Percentiles rank a stretch among this genome's conserved stretches.
Conservation (phyloP, 768 basidiomycete species). For the Termitomyces eurrhizus region DNA sequence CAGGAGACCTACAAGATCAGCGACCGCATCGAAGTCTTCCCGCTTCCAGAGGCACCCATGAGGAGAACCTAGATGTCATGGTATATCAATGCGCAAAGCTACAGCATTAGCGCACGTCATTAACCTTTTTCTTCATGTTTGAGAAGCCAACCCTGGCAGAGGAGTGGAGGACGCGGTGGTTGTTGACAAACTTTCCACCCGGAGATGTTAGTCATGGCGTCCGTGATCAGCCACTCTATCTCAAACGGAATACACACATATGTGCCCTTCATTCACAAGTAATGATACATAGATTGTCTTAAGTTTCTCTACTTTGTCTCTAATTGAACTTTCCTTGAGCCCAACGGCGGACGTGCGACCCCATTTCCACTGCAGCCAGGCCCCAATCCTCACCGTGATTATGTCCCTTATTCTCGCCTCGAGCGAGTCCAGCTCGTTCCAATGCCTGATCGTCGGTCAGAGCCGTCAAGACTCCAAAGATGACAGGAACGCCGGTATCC, state of each 20-base stretch:
- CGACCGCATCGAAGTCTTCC: conserved; percentile 97
- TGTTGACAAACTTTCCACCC: conserved; percentile 14
- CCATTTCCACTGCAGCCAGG: conserved; percentile 95
- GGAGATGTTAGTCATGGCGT: conserved; percentile 6
- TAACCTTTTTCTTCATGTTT: conserved; percentile 62
- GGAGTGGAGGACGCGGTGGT: conserved; percentile 8
- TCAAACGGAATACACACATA: neutral
- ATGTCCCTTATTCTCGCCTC: conserved; percentile 70
- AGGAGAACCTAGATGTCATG: conserved; percentile 71
- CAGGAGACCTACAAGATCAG: conserved; percentile 84
- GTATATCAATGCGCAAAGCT: conserved; percentile 14
- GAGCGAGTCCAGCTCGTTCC: conserved; percentile 87
- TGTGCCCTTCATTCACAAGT: neutral
- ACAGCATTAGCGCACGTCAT: conserved; percentile 13
- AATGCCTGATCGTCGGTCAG: conserved; percentile 93
- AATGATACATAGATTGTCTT: conserved; percentile 6
- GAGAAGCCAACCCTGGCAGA: conserved; percentile 11
- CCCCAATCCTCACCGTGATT: conserved; percentile 99
- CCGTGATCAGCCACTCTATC: neutral
- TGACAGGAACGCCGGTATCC: conserved; percentile 90
- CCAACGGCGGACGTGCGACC: conserved; percentile 62
- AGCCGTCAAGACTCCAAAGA: conserved; percentile 94
- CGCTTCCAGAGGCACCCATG: conserved; percentile 96
- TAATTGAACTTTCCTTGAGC: conserved; percentile 59
- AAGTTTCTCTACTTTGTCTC: conserved; percentile 6